Evolutionary conservation across 2,329 filamentous ascomycete species (phyloP).

Genomic region (Fusarium drepaniforme): DNA sequence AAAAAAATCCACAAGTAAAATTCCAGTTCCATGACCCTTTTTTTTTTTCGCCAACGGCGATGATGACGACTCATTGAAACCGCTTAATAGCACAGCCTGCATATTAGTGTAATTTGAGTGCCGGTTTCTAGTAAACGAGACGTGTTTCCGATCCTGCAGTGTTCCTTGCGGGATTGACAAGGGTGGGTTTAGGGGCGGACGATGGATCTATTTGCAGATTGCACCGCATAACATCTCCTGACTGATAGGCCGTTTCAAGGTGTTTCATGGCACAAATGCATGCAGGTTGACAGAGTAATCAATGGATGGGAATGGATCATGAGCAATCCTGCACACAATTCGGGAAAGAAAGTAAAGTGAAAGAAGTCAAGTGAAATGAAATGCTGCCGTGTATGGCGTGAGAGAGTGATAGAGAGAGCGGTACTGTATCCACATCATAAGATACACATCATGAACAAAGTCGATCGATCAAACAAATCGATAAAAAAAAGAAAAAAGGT

Average conservation of each 20-base stretch:
- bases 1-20: background rate
- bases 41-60: background rate
- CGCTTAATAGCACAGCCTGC: background rate
- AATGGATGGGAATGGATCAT: slow-evolving; percentile 6
- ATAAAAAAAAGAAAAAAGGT: slow-evolving; percentile 35
- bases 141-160: slow-evolving; percentile 35
- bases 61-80: background rate
- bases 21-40: background rate
- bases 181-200: slow-evolving; percentile 2
- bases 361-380: slow-evolving; percentile 21
- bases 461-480: slow-evolving; percentile 38
- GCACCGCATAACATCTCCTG: slow-evolving; percentile 18
- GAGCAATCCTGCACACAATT: slow-evolving; percentile 14
- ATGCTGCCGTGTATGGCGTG: slow-evolving; percentile 40
- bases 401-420: slow-evolving; percentile 20
- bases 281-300: slow-evolving; percentile 11
- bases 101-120: slow-evolving; percentile 10
- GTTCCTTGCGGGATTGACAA: slow-evolving; percentile 17
- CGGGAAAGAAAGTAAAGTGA: slow-evolving; percentile 10
- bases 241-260: slow-evolving; percentile 36
- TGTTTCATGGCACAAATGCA: slow-evolving; percentile 24
- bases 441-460: slow-evolving; percentile 43
- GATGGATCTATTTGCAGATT: slow-evolving; percentile 18
- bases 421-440: slow-evolving; percentile 41
- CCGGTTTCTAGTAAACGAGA: slow-evolving; percentile 35